These are phyloP conservation scores for Brassica incana DNA, from an alignment of 345 rosid species.

Conservation along the genomic window DNA sequence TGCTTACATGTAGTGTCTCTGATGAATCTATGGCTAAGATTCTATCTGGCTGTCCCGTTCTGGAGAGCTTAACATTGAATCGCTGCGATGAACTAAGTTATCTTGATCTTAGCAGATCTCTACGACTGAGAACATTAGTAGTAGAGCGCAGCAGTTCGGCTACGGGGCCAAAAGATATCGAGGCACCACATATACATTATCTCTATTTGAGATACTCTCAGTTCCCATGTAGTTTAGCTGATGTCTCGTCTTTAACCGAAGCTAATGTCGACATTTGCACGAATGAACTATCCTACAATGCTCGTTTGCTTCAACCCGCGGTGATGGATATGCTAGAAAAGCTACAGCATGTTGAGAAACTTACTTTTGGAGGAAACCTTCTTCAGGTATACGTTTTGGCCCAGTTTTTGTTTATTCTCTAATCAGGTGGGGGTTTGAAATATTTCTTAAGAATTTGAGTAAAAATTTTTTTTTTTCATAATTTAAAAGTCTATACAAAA, in stretches of 20 bases:
- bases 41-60: constrained; percentile 16
- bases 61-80: constrained; percentile 2
- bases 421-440: neutral
- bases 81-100: neutral
- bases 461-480: neutral
- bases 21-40: constrained; percentile 2
- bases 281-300: neutral
- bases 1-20: neutral
- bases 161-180: neutral
- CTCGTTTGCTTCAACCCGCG: neutral
- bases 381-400: constrained; percentile 3
- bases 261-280: neutral
- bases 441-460: neutral
- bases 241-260: constrained; percentile 12
- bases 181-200: constrained; percentile 14
- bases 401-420: neutral
- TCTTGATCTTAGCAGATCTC: constrained; percentile 19
- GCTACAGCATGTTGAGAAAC: constrained; percentile 10
- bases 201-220: neutral
- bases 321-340: neutral
- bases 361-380: neutral
- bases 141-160: too few species aligned
- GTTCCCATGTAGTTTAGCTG: neutral
- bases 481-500: neutral
- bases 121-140: neutral